Evolutionary conservation across 1,139 yeast species (phyloP), one percentile per base, ranked within the genome.

Genomic region (Geotrichum restrictum): DNA sequence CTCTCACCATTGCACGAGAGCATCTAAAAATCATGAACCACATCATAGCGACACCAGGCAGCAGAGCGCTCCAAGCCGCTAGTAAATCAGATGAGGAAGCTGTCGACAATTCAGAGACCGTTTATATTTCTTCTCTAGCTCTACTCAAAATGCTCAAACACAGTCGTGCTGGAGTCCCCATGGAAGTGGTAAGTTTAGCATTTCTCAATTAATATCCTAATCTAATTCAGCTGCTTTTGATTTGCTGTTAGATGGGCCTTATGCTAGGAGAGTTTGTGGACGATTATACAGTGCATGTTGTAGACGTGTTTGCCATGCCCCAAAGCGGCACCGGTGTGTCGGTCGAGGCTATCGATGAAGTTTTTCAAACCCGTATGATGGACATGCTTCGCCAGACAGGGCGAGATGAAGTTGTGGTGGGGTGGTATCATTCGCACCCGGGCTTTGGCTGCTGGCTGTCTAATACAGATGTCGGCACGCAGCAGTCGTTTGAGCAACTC

Each of bases 361-460:
- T 94, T 48, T 94, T 94, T 74, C 99, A 94, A 70, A 91, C 98
- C 13, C 85, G 85, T 68, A 94, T 94, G 99, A 94, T 94, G 98
- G 98, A 94, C 66, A 93, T 94, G 98, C 80, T 94, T 65, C 83
- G 88, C 71, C 98, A 94, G 70, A 94, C 98, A 0, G 99, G 99
- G 22, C 81, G 98, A 70, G 98, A 88, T 72, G 96, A 91, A 69
- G 89, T 88, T 88, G 98, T 94, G 60, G 98, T 91, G 46, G 98
- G 98, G 40, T 91, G 98, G 99, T 94, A 94, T 74, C 99, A 93
- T 69, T 89, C 97, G 2, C 98, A 93, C 68, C 98, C 98, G 0
- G 97, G 97, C 0, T 93, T 89, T 68, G 98, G 97, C 38, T 93
- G 98, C 74, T 93, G 98, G 98, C 78, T 94, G 63, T 89, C 97